Evolutionary conservation across 192 early-diverging fungal genomes (phyloP).

Genomic region (Backusella sp.): DNA sequence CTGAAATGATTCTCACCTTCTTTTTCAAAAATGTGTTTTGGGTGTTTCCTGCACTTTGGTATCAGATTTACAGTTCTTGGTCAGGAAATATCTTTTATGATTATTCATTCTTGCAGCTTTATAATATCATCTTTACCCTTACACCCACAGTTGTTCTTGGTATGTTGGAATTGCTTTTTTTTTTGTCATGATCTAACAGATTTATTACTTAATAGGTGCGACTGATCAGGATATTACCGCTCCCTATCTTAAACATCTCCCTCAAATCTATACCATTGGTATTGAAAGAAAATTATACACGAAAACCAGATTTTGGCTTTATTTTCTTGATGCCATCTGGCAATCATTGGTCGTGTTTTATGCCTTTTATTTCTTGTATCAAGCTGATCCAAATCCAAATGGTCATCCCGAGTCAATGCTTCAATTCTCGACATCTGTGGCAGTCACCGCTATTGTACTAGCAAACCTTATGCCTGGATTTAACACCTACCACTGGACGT

Average conservation of each 20-base stretch:
- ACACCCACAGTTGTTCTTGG: constrained; percentile 60
- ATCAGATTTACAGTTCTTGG: constrained; percentile 86
- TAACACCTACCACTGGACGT: constrained; percentile 86
- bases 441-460: constrained; percentile 72
- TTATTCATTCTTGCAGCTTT: constrained; percentile 88
- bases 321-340: constrained; percentile 88
- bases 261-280: constrained; percentile 75
- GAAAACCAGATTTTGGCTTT: constrained; percentile 81
- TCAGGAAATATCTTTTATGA: constrained; percentile 92
- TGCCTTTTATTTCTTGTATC: constrained; percentile 64
- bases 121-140: constrained; percentile 76
- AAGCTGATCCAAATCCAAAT: constrained; percentile 45
- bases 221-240: constrained; percentile 75
- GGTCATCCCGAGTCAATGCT: constrained; percentile 58
- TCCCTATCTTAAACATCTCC: constrained; percentile 51
- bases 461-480: constrained; percentile 82
- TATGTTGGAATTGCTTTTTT: background rate
- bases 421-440: constrained; percentile 79
- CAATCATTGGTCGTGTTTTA: constrained; percentile 90
- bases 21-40: constrained; percentile 97
- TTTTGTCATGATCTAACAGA: background rate
- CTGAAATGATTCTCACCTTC: constrained; percentile 89
- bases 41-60: constrained; percentile 92
- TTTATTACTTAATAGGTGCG: constrained; percentile 26
- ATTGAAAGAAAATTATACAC: constrained; percentile 84